Evolutionary conservation across 306 rosid species (phyloP).

Genomic region (Purshia tridentata): DNA sequence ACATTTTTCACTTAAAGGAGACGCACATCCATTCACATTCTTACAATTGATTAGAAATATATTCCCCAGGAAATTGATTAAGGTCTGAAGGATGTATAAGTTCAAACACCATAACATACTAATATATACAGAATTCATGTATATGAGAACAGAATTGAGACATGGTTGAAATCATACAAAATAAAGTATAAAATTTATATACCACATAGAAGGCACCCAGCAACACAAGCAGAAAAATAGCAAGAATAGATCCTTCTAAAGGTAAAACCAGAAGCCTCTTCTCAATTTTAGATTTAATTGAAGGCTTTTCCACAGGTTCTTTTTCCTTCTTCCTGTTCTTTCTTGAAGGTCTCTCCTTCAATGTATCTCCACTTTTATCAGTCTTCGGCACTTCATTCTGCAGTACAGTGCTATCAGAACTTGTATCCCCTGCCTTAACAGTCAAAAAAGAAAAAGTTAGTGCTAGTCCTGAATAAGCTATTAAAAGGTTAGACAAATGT

Average conservation of each 20-base stretch:
- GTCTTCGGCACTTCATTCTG: conserved; percentile 56
- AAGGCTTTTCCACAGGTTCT: conserved; percentile 74
- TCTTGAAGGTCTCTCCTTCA: conserved; percentile 77
- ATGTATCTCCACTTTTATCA: conserved; percentile 59
- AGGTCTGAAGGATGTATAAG: conserved; percentile 14
- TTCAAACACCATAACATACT: conserved; percentile 20
- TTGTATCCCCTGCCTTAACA: conserved; percentile 62
- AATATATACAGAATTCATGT: neutral
- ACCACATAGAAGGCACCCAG: conserved; percentile 99
- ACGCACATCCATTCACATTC: neutral
- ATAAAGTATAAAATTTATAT: conserved; percentile 25
- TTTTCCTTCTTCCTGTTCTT: conserved; percentile 81
- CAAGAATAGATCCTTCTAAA: conserved; percentile 72
- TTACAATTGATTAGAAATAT: neutral
- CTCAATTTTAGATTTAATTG: conserved; percentile 52
- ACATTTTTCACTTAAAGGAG: no score
- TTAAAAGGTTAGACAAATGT: conserved; percentile 21
- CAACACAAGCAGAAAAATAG: conserved; percentile 77
- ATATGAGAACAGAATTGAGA: neutral
- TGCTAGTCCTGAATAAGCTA: conserved; percentile 23
- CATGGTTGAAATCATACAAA: conserved; percentile 20
- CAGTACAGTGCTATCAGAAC: conserved; percentile 46
- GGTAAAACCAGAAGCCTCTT: conserved; percentile 96
- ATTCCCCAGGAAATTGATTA: neutral
- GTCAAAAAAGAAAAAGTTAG: conserved; percentile 29